Conservation (phyloP, 441 rosid species). For the Raphanus hybrid region DNA sequence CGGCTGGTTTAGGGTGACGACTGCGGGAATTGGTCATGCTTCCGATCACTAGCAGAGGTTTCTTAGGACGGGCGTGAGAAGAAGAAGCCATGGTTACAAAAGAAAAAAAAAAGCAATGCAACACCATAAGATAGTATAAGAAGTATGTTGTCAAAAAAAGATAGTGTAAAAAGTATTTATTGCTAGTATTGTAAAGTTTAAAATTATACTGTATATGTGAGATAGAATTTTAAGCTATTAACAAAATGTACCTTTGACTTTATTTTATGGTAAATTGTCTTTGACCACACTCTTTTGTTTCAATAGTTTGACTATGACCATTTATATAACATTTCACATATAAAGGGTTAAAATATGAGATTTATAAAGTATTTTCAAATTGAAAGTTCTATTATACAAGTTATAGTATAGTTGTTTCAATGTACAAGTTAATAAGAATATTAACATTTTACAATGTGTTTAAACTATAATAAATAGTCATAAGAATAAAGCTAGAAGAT, state of each 20-base stretch:
- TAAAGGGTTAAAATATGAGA: not conserved
- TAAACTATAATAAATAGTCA: too few relatives aligned
- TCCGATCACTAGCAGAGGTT: slow-evolving; percentile 17
- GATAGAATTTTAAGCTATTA: not conserved
- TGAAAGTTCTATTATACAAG: too few relatives aligned
- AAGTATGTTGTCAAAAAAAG: too few relatives aligned
- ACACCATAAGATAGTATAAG: not conserved
- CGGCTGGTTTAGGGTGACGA: slow-evolving; percentile 28
- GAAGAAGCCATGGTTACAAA: slow-evolving; percentile 20
- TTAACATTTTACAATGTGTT: too few relatives aligned
- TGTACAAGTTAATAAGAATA: too few relatives aligned
- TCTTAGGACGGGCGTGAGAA: not conserved
- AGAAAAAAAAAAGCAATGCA: not conserved
- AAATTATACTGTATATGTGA: not conserved
- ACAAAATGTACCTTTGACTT: not conserved
- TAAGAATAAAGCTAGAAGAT: too few relatives aligned
- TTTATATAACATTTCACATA: not conserved
- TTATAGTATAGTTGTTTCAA: too few relatives aligned
- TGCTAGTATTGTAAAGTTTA: too few relatives aligned
- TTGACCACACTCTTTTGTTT: not conserved
- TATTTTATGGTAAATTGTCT: not conserved
- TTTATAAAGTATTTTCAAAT: not conserved
- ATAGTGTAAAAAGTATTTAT: too few relatives aligned
- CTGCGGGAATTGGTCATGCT: not conserved
- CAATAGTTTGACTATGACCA: not conserved